Evolutionary conservation across 495 filamentous ascomycete genomes (phyloP).

Genomic region (Filosporella fistucella): DNA sequence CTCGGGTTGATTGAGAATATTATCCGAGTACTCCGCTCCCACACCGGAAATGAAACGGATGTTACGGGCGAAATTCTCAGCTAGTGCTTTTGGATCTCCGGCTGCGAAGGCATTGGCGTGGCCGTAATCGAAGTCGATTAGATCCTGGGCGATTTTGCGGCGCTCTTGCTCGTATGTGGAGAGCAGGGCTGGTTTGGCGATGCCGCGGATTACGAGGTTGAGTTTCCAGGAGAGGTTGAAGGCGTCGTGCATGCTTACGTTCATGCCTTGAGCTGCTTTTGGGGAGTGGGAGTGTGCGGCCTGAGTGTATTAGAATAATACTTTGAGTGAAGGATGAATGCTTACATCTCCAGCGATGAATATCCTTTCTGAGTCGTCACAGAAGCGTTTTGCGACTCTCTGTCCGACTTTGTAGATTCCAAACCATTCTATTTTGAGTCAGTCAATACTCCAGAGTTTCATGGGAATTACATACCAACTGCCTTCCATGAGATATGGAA

Average conservation of each 20-base stretch:
- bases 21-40: slow-evolving; percentile 57
- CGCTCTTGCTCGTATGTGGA: slow-evolving; percentile 68
- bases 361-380: slow-evolving; percentile 42
- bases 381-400: slow-evolving; percentile 50
- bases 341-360: slow-evolving; percentile 67
- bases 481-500: slow-evolving; percentile 59
- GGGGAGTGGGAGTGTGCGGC: slow-evolving; percentile 66
- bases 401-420: slow-evolving; percentile 61
- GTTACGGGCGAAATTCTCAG: slow-evolving; percentile 60
- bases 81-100: slow-evolving; percentile 50
- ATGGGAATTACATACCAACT: slow-evolving; percentile 46
- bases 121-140: slow-evolving; percentile 69
- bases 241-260: slow-evolving; percentile 56
- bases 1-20: slow-evolving; percentile 46
- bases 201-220: slow-evolving; percentile 55
- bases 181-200: slow-evolving; percentile 50
- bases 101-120: slow-evolving; percentile 60
- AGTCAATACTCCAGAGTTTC: slow-evolving; percentile 27
- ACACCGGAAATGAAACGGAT: slow-evolving; percentile 65
- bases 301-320: slow-evolving; percentile 54
- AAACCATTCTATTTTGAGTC: slow-evolving; percentile 50
- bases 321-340: slow-evolving; percentile 26
- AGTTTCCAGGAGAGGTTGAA: slow-evolving; percentile 79
- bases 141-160: slow-evolving; percentile 57
- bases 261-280: slow-evolving; percentile 72